Base-by-base conservation (phyloP, 1,284 basidiomycete genomes). In the Cutaneotrichosporon sp. region DNA sequence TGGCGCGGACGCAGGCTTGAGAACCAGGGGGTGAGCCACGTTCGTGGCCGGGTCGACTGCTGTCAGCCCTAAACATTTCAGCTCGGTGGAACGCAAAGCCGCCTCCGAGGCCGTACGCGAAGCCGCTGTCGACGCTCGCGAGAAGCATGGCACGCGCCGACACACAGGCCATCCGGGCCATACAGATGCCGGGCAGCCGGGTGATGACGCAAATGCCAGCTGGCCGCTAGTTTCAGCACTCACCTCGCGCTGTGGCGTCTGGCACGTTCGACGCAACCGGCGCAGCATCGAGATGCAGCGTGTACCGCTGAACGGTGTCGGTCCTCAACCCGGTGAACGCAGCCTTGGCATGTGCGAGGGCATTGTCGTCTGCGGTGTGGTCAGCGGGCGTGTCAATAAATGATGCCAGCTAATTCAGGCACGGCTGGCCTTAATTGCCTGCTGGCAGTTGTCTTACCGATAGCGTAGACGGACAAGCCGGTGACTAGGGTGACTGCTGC, bases 21-120 rank as follows among this genome's bases (percentile, higher is more conserved):
- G 49, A 4, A 44, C 33, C 14, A 64, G 39, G 0, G 76, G 72
- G 60, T 76, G 75, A 5, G 59, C 49, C 9, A 73, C 68, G 3
- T 61, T 60, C 1, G 75, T 77, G 6, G 72, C 68, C 2, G 68
- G 63, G 56, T 78, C 77, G 38, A 58, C 60, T 60, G 55, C 1
- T 8, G 38, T 46, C 25, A 52, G 47, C n/a, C n/a, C n/a, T n/a
- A n/a, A n/a, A n/a, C n/a, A n/a, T n/a, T n/a, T n/a, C n/a, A n/a
- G n/a, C n/a, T n/a, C n/a, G n/a, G n/a, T n/a, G n/a, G n/a, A n/a
- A n/a, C n/a, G n/a, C n/a, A n/a, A n/a, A n/a, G n/a, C n/a, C n/a
- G n/a, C n/a, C n/a, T n/a, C n/a, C n/a, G n/a, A n/a, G n/a, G n/a
- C n/a, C n/a, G n/a, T n/a, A n/a, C n/a, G n/a, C n/a, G n/a, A n/a